Base-by-base conservation (phyloP, 176 grass and related monocot genomes). In the Chloris gayana region DNA sequence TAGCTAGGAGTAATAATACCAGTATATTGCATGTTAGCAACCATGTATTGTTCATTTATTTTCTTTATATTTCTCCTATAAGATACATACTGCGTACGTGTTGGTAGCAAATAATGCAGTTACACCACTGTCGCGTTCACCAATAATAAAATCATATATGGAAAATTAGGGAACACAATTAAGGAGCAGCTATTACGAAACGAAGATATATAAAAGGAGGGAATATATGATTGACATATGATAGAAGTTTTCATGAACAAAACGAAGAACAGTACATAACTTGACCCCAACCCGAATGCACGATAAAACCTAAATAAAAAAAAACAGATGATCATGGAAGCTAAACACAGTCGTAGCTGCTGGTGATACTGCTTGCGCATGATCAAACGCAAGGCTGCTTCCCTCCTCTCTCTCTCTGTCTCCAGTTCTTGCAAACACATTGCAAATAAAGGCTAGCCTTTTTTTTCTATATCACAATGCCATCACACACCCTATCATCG, bases 401-500 rank as follows among this genome's bases (percentile, higher is more conserved):
- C 61, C 61, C 46, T 86, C 78, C 17, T 44, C 21, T 18, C 63
- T 41, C 64, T 59, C n/a, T n/a, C n/a, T 50, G 12, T 50, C 47
- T 59, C 67, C 46, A 54, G 62, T 87, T 83, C 70, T 81, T 72
- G 37, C 26, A 49, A 69, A 45, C 8, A 58, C 66, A 51, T 67
- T 82, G 65, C 72, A 50, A 78, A 46, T 21, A 53, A n/a, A 71
- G 21, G 35, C 76, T 79, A 18, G 63, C 60, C 11, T 57, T 82
- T 77, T n/a, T n/a, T n/a, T 88, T 88, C 78, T 84, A 80, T 88
- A 60, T 75, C 87, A 80, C 81, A 77, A 31, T 27, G 78, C 34
- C 73, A 19, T 22, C 50, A 49, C 69, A 25, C 47, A 33, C 26
- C 54, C 64, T 69, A 51, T 79, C 21, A 51, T 79, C 22, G 22